phyloP scores from a whole-genome alignment of 163 green algal genomes.

The Chlamydomonas reinhardtii region DNA sequence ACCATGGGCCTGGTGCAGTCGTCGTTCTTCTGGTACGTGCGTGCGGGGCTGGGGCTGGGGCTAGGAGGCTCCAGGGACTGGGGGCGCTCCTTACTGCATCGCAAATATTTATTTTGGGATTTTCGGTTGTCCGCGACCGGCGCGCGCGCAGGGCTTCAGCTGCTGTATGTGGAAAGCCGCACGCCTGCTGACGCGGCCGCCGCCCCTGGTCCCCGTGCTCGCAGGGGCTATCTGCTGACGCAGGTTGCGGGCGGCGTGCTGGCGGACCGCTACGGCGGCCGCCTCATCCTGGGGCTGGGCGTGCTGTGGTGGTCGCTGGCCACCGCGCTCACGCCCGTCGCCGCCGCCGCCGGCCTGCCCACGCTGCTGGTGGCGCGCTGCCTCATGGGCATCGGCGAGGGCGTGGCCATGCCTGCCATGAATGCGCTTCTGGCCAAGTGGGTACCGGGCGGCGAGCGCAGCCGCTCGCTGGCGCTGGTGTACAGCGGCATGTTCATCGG shows the following conservation, averaged over 20 bases:
- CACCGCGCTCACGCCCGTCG: slow-evolving; percentile 92
- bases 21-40: slow-evolving; percentile 96
- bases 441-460: slow-evolving; percentile 90
- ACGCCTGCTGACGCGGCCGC: too few species aligned
- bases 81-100: too few species aligned
- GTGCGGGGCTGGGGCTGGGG: too few species aligned
- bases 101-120: background rate
- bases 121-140: too few species aligned
- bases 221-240: slow-evolving; percentile 83
- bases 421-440: slow-evolving; percentile 95
- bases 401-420: slow-evolving; percentile 98
- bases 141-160: too few species aligned
- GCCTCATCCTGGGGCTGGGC: slow-evolving; percentile 90
- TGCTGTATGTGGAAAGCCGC: too few species aligned
- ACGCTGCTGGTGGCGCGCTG: slow-evolving; percentile 86
- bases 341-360: slow-evolving; percentile 85
- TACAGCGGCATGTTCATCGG: slow-evolving; percentile 97
- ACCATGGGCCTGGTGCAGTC: slow-evolving; percentile 96
- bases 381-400: slow-evolving; percentile 97
- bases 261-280: slow-evolving; percentile 95
- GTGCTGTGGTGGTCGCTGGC: slow-evolving; percentile 87
- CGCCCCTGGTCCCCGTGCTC: background rate
- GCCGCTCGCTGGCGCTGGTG: slow-evolving; percentile 91
- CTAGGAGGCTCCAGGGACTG: too few species aligned
- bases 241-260: slow-evolving; percentile 93